phyloP scores from a whole-genome alignment of 805 yeast genomes.

The Ogataea salicorniae region DNA sequence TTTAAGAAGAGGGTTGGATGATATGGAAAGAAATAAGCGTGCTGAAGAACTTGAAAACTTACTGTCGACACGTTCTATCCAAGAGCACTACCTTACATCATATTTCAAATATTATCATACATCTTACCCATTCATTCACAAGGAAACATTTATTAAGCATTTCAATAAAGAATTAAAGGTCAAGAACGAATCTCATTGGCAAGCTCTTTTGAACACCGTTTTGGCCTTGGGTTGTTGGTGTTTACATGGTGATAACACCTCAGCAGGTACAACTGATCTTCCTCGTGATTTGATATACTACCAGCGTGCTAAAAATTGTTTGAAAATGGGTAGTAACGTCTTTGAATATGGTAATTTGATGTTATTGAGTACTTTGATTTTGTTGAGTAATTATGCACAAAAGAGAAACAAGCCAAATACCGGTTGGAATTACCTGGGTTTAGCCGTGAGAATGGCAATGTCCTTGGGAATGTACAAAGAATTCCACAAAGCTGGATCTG shows the following conservation, averaged over 20 bases:
- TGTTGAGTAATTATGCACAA: slow-evolving; percentile 57
- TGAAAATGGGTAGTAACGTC: slow-evolving; percentile 36
- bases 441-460: slow-evolving; percentile 61
- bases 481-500: slow-evolving; percentile 29
- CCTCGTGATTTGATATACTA: slow-evolving; percentile 52
- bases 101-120: slow-evolving; percentile 58
- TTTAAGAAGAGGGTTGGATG: slow-evolving; percentile 16
- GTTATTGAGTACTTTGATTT: slow-evolving; percentile 46
- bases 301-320: slow-evolving; percentile 42
- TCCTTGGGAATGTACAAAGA: slow-evolving; percentile 60
- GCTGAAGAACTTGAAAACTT: slow-evolving; percentile 13
- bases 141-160: slow-evolving; percentile 46
- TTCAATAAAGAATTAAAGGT: slow-evolving; percentile 38
- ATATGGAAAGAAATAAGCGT: slow-evolving; percentile 12
- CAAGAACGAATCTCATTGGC: slow-evolving; percentile 44
- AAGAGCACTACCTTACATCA: slow-evolving; percentile 32
- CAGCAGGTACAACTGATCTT: slow-evolving; percentile 9
- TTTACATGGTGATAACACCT: slow-evolving; percentile 43
- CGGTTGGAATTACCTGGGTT: slow-evolving; percentile 63
- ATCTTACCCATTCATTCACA: slow-evolving; percentile 56
- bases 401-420: slow-evolving; percentile 63
- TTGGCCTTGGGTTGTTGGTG: slow-evolving; percentile 71
- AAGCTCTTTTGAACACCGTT: slow-evolving; percentile 49
- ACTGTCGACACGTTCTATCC: slow-evolving; percentile 17
- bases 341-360: slow-evolving; percentile 57